Percentiles rank a stretch among this genome's conserved stretches.
These are phyloP conservation scores for Graphilbum ipis-grandicollis DNA, from an alignment of 2,329 filamentous ascomycete species.

Conservation along the genomic window DNA sequence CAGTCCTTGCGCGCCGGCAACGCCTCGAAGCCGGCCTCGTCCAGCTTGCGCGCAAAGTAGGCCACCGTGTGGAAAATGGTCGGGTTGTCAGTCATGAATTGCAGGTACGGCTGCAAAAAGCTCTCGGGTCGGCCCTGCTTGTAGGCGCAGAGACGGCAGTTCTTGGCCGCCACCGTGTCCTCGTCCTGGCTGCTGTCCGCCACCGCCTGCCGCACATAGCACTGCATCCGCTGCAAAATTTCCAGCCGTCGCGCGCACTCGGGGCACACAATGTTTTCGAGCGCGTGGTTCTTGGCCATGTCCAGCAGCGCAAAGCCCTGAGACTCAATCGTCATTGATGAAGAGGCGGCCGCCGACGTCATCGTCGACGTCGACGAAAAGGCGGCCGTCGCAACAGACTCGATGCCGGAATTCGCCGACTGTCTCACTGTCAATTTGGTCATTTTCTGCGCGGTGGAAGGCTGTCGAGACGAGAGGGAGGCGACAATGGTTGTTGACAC, in stretches of 20 bases:
- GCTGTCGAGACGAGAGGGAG: too few relatives aligned
- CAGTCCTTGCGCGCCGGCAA: slow-evolving; percentile 68
- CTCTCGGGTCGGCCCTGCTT: slow-evolving; percentile 33
- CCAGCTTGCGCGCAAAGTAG: slow-evolving; percentile 57
- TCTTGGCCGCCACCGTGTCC: too few relatives aligned
- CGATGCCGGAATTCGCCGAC: too few relatives aligned
- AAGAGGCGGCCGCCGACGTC: not conserved
- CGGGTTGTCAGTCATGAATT: slow-evolving; percentile 78
- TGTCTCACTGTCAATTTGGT: too few relatives aligned
- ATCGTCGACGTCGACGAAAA: not conserved
- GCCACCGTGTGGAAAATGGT: slow-evolving; percentile 85
- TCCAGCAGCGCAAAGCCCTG: slow-evolving; percentile 27
- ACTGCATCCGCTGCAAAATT: slow-evolving; percentile 2
- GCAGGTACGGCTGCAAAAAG: slow-evolving; percentile 70
- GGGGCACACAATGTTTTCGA: slow-evolving; percentile 20
- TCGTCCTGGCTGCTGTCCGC: not conserved
- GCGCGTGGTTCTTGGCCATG: slow-evolving; percentile 18
- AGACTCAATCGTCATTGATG: slow-evolving; percentile 4
- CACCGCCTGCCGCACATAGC: slow-evolving; percentile 10
- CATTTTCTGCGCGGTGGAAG: too few relatives aligned
- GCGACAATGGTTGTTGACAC: too few relatives aligned
- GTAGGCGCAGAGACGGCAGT: slow-evolving; percentile 20
- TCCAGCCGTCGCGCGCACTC: slow-evolving; percentile 20
- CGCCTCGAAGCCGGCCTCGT: slow-evolving; percentile 55
- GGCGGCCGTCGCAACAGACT: too few relatives aligned